Evolutionary conservation across 1,284 basidiomycete species (phyloP), one percentile per base, ranked within the genome.

Genomic region (Ganoderma lucidum): DNA sequence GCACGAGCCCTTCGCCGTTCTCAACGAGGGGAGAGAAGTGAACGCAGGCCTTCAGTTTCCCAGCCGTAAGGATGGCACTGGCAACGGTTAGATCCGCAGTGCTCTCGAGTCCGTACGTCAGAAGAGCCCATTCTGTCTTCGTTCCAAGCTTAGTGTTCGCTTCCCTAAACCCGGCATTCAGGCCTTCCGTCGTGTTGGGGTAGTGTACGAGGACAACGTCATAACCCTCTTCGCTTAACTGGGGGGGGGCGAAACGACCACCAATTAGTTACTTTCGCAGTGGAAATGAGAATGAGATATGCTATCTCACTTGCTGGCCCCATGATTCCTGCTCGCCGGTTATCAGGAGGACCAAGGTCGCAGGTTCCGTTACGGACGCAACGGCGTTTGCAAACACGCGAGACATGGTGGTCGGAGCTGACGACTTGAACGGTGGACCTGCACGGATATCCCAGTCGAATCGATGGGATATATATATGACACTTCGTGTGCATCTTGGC

Each of bases 161-260:
- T 15, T 69, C 65, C 45, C 63, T 59, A 64, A 81, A 65, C 37
- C 65, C 60, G 15, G 75, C 71, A 12, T 62, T 35, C 37, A 81
- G 71, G 48, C 72, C 66, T 39, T 72, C 69, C 32, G 65, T 64
- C 37, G 73, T 61, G 35, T 66, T 63, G 32, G 80, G 78, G 60
- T 80, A 80, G 12, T 70, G 60, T 32, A 84, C 68, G 30, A 83
- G 81, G 32, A 81, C 66, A 28, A 82, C 79, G 41, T 79, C 70
- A 71, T 85, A 84, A n/a, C 84, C 84, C 74, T 85, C 84, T 69
- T 84, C 81, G 32, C 83, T 75, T 69, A 83, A 80, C 83, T 85
- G 63, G 35, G 37, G 30, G 19, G n/a, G 51, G n/a, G 2, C 17
- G 17, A 44, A 41, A 23, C 51, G 51, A 28, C 73, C 53, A 71